Conservation (phyloP, 2,329 filamentous ascomycete genomes). For the Purpureocillium takamizusanense region DNA sequence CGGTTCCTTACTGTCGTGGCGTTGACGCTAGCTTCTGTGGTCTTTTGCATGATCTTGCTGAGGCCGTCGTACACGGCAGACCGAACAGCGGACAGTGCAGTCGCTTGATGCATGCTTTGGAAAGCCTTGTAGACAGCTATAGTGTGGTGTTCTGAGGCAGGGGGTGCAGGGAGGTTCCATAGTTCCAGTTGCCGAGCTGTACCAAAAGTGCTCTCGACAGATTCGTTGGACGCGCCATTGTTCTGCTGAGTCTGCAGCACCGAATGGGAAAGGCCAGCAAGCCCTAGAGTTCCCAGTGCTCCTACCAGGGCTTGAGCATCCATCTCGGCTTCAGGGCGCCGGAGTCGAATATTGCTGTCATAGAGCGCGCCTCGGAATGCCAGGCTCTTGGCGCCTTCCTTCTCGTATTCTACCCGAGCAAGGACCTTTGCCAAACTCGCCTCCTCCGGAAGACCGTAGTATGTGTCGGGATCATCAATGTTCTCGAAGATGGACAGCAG, state of each 20-base stretch:
- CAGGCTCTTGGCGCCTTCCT: constrained; percentile 75
- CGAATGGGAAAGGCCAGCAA: constrained; percentile 78
- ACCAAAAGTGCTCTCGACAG: constrained; percentile 64
- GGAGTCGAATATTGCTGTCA: constrained; percentile 68
- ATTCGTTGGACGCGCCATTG: constrained; percentile 45
- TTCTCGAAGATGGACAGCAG: constrained; percentile 80
- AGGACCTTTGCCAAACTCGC: constrained; percentile 71
- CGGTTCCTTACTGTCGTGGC: constrained; percentile 44
- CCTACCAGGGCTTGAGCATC: constrained; percentile 65
- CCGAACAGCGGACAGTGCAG: constrained; percentile 43
- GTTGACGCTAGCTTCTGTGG: constrained; percentile 40
- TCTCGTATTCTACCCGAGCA: constrained; percentile 79
- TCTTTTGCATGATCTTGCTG: constrained; percentile 46
- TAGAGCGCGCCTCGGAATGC: constrained; percentile 87
- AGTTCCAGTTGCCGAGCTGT: constrained; percentile 77
- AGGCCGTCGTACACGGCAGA: constrained; percentile 55
- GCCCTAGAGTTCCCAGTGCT: constrained; percentile 70
- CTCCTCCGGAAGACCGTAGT: constrained; percentile 80
- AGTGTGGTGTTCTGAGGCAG: constrained; percentile 50
- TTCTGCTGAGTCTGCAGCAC: constrained; percentile 61
- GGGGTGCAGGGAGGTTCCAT: constrained; percentile 80
- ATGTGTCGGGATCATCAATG: constrained; percentile 91
- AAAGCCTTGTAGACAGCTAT: constrained; percentile 72
- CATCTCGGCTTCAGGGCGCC: constrained; percentile 41
- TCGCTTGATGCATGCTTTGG: constrained; percentile 64